Percentiles rank a stretch among this genome's conserved stretches.
Evolutionary conservation across 2,329 filamentous ascomycete species (phyloP).

Genomic region (Fonsecaea pugnacius): DNA sequence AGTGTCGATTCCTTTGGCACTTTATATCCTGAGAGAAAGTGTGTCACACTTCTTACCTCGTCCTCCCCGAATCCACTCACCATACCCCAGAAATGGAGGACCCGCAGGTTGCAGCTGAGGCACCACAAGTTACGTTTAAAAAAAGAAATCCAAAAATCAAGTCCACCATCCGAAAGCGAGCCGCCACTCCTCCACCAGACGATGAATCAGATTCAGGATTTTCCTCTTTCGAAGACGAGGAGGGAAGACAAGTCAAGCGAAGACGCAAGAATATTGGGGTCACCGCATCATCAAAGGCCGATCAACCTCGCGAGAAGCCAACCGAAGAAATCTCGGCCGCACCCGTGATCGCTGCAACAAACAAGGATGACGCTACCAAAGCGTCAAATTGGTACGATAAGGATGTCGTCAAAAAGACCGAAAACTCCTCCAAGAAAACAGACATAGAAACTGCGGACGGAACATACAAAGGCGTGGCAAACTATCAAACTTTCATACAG

Average conservation of each 20-base stretch:
- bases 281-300: slow-evolving; percentile 62
- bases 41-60: not conserved
- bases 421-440: slow-evolving; percentile 25
- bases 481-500: slow-evolving; percentile 74
- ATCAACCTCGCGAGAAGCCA: slow-evolving; percentile 48
- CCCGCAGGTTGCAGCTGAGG: slow-evolving; percentile 29
- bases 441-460: slow-evolving; percentile 57
- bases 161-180: slow-evolving; percentile 77
- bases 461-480: slow-evolving; percentile 76
- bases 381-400: slow-evolving; percentile 88
- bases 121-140: slow-evolving; percentile 67
- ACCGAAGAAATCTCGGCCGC: slow-evolving; percentile 62
- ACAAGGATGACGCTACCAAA: slow-evolving; percentile 85
- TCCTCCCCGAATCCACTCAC: not conserved
- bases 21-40: not conserved
- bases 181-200: slow-evolving; percentile 68
- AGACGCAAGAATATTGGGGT: slow-evolving; percentile 72
- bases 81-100: slow-evolving; percentile 37
- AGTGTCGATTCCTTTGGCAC: not conserved
- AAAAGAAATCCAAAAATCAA: slow-evolving; percentile 79
- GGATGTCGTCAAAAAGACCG: slow-evolving; percentile 56
- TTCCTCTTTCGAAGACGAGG: slow-evolving; percentile 76
- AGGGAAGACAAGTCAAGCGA: slow-evolving; percentile 77
- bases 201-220: slow-evolving; percentile 65
- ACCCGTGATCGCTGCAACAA: slow-evolving; percentile 67